A percentile compares a stretch with the other conserved stretches of the same genome.
Evolutionary conservation across 2,329 filamentous ascomycete species (phyloP).

Genomic region (Penicillium sp.): DNA sequence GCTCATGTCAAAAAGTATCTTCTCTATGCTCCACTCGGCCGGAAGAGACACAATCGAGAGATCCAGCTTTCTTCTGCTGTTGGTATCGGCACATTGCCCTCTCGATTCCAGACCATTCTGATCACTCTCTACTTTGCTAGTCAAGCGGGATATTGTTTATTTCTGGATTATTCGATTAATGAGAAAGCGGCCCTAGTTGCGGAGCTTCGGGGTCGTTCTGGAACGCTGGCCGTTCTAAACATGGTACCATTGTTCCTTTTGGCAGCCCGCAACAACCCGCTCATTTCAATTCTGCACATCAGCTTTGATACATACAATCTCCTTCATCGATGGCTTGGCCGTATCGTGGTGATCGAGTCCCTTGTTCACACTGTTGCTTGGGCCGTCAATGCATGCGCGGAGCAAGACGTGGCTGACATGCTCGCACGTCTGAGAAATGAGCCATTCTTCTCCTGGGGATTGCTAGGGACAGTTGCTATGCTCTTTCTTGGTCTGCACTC

Average conservation of each 20-base stretch:
- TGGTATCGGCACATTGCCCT: conserved; percentile 76
- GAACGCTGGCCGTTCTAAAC: conserved; percentile 82
- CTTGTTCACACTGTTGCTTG: conserved; percentile 75
- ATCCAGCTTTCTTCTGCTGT: conserved; percentile 70
- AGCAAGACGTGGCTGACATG: conserved; percentile 38
- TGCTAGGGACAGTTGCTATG: conserved; percentile 49
- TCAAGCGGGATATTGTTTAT: conserved; percentile 74
- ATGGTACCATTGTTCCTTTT: conserved; percentile 90
- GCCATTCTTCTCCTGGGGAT: conserved; percentile 50
- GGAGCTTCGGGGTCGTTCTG: conserved; percentile 82
- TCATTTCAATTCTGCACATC: conserved; percentile 79
- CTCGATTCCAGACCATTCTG: conserved; percentile 75
- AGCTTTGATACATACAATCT: conserved; percentile 98
- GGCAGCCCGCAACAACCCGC: conserved; percentile 88
- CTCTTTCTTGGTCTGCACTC: conserved; percentile 48
- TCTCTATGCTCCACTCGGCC: conserved; percentile 68
- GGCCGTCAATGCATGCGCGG: conserved; percentile 68
- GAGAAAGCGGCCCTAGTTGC: conserved; percentile 66
- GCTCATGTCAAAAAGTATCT: conserved; percentile 51
- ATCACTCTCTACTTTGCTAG: conserved; percentile 69
- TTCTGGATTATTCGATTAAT: conserved; percentile 49
- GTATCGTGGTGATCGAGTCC: conserved; percentile 72
- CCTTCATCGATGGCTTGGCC: conserved; percentile 80
- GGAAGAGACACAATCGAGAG: conserved; percentile 76
- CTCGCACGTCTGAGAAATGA: conserved; percentile 37